Percentiles rank a stretch among this genome's conserved stretches.
These are phyloP conservation scores for Trichoderma hamatum DNA, from an alignment of 2,329 filamentous ascomycete species.

Conservation along the genomic window DNA sequence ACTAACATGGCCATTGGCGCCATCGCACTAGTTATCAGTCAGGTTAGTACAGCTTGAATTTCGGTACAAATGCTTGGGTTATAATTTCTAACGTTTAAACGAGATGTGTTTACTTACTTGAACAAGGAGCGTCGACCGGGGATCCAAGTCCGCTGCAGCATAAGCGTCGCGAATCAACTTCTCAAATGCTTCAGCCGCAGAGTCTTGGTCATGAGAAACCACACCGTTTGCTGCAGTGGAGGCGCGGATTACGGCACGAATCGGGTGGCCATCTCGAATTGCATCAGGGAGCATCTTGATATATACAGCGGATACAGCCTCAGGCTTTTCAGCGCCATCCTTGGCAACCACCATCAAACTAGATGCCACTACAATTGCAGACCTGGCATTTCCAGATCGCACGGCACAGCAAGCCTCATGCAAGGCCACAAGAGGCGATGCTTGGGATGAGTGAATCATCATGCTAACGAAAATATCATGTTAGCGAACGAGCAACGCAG, in stretches of 20 bases:
- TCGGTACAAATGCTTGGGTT: background rate
- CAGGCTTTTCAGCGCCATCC: conserved; percentile 28
- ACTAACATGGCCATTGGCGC: background rate
- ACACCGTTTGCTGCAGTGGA: conserved; percentile 41
- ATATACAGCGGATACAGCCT: conserved; percentile 45
- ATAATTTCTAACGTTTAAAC: background rate
- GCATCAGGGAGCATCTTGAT: conserved; percentile 48
- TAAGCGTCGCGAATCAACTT: conserved; percentile 20
- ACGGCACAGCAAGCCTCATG: conserved; percentile 22
- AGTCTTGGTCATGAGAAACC: background rate
- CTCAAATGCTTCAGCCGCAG: background rate
- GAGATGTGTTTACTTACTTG: conserved; percentile 28
- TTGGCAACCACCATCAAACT: background rate
- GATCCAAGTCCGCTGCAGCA: conserved; percentile 4
- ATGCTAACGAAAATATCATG: background rate
- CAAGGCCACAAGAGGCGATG: conserved; percentile 22
- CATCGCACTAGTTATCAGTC: background rate
- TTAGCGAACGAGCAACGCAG: background rate
- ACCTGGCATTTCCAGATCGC: conserved; percentile 11
- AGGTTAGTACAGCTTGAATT: background rate
- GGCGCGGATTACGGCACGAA: conserved; percentile 39
- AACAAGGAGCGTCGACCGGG: background rate
- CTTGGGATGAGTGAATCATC: background rate
- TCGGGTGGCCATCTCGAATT: conserved; percentile 44
- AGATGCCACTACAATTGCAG: conserved; percentile 19